A percentile compares a stretch with the other conserved stretches of the same genome.
phyloP scores from a whole-genome alignment of 2,329 filamentous ascomycete species.

The Davidsoniella eucalypti region DNA sequence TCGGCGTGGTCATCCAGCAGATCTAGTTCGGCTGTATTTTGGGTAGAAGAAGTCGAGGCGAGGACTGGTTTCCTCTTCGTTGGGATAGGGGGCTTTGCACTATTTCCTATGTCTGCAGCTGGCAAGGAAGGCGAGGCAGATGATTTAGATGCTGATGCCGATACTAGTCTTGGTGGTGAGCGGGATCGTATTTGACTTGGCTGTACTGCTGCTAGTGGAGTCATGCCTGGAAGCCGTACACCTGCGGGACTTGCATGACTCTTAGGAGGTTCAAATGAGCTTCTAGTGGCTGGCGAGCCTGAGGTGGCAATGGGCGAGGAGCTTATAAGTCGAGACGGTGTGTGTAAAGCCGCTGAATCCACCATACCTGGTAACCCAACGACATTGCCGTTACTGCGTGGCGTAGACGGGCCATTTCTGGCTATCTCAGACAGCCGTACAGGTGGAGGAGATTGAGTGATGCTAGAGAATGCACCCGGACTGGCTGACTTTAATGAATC shows the following conservation, averaged over 20 bases:
- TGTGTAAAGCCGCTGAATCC: neutral
- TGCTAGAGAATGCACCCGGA: neutral
- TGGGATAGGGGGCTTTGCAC: conserved; percentile 11
- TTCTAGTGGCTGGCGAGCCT: too few species aligned
- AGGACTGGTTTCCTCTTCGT: conserved; percentile 17
- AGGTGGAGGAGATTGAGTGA: too few species aligned
- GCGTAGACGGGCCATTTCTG: neutral
- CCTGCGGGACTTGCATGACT: neutral
- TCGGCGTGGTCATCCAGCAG: conserved; percentile 30
- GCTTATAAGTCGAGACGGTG: too few species aligned
- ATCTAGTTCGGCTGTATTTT: conserved; percentile 23
- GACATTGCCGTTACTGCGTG: neutral
- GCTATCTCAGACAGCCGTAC: neutral
- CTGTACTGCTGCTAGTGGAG: neutral
- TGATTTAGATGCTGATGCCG: neutral
- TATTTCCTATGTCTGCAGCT: too few species aligned
- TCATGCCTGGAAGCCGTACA: conserved; percentile 7
- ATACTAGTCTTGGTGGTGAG: neutral
- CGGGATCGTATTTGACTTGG: neutral
- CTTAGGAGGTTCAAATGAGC: too few species aligned
- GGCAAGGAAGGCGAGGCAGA: neutral
- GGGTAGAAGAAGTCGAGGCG: conserved; percentile 13
- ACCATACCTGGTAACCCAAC: conserved; percentile 5
- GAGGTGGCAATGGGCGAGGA: too few species aligned
- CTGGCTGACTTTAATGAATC: neutral